Percentiles rank a stretch among this genome's conserved stretches.
Conservation (phyloP, 1,284 basidiomycete species). For the Microbotryomycetes sp. region DNA sequence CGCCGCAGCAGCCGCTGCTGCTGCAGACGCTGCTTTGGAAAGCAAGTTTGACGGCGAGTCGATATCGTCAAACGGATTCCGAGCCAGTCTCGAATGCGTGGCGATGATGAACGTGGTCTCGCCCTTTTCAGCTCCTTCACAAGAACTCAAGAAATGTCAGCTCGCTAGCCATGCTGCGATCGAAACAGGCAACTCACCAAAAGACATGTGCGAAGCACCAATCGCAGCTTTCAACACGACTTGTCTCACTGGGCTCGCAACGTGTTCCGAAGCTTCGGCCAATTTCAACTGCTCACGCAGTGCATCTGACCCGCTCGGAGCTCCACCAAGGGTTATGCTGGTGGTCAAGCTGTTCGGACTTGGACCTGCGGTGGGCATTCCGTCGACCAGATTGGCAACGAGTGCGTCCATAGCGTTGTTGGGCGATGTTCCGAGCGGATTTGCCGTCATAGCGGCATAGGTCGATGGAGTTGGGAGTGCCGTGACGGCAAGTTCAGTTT, state of each 20-base stretch:
- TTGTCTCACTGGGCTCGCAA: background rate
- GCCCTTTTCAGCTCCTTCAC: background rate
- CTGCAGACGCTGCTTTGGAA: too few species aligned
- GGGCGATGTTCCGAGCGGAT: background rate
- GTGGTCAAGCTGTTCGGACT: background rate
- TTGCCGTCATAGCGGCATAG: background rate
- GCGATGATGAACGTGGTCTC: slow-evolving; percentile 21
- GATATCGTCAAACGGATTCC: background rate
- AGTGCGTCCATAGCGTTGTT: slow-evolving; percentile 13
- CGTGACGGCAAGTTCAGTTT: background rate
- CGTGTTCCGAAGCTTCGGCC: background rate
- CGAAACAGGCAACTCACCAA: background rate
- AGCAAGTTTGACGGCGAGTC: background rate
- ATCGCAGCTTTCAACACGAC: background rate
- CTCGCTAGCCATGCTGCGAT: background rate
- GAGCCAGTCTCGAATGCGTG: background rate
- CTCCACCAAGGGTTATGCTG: background rate
- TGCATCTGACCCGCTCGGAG: background rate
- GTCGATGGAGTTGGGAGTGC: background rate
- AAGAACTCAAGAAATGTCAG: background rate
- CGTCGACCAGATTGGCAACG: slow-evolving; percentile 12
- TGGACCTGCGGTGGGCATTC: background rate
- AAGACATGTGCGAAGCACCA: background rate
- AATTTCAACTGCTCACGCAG: background rate
- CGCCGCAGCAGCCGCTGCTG: too few species aligned